These are phyloP conservation scores for Xylaria grammica DNA, from an alignment of 495 filamentous ascomycete genomes.

Conservation along the genomic window DNA sequence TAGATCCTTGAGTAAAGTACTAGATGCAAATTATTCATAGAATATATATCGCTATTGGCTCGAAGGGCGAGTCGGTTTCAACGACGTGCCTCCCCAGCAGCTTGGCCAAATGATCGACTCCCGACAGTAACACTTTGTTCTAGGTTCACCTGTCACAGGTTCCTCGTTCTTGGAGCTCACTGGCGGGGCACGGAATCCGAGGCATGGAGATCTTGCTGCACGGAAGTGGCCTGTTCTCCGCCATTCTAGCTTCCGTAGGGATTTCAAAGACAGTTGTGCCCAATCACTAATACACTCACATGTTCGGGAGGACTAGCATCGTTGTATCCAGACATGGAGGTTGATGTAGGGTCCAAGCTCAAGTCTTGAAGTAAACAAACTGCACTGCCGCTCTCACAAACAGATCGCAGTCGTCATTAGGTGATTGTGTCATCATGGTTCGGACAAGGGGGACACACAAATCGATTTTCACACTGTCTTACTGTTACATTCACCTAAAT, in stretches of 20 bases:
- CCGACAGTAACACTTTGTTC: neutral
- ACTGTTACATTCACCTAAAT: slow-evolving; percentile 1
- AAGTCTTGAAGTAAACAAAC: too few species aligned
- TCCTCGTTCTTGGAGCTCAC: neutral
- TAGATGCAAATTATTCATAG: neutral
- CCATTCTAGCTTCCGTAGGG: neutral
- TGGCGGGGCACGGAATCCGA: neutral
- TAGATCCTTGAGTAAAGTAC: neutral
- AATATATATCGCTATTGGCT: slow-evolving; percentile 2
- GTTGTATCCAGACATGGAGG: neutral
- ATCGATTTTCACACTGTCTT: slow-evolving; percentile 5
- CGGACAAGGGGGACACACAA: neutral
- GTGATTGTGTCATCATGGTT: neutral
- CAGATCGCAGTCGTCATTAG: neutral
- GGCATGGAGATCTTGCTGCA: neutral
- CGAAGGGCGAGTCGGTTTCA: neutral
- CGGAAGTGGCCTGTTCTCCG: neutral
- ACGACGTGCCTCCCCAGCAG: neutral
- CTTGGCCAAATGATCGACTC: neutral
- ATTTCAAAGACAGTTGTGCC: neutral
- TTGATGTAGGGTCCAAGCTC: neutral
- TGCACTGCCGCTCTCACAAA: neutral
- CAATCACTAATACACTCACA: neutral
- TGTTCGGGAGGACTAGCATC: neutral
- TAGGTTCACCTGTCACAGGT: neutral